Base-by-base conservation (phyloP, 129 eudicot genomes). In the Helichrysum umbraculigerum region DNA sequence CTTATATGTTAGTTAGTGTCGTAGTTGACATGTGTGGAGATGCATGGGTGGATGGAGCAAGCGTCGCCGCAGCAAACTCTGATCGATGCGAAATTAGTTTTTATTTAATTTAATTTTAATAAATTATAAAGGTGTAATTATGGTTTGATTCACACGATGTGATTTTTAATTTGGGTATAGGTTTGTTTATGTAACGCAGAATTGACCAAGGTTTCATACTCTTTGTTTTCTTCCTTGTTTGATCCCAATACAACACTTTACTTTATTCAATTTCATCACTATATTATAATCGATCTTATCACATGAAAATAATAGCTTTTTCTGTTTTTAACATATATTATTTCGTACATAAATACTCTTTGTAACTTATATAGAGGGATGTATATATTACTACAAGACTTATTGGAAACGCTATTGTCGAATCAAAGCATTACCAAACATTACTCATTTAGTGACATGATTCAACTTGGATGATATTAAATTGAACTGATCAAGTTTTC, bases 61-160 rank as follows among this genome's bases (percentile, higher is more conserved):
- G 83, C 89, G 85, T 86, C 89, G 87, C 86, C 89, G 86, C 80
- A 79, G 86, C 87, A 79, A 79, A 77, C 82, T 86, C 85, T 72
- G 64, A 47, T 47, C 54, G 54, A 72, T 68, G 73, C 34, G 37
- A 37, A 29, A 37, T 35, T 77, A 44, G n/a, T 56, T 47, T 47
- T 47, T 47, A 47, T 47, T 47, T 47, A 14, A 41, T 41, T 14
- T 25, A 25, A 25, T 25, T 41, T 14, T 14, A 47, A 47, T 47
- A 47, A 47, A 47, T 47, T 47, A 47, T 62, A 77, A 41, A 25
- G 7, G 14, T 62, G 63, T 63, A 20, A 41, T 57, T 54, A 67
- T 21, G 6, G 66, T 56, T 68, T 77, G 60, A 57, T 77, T 22
- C 69, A 29, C 32, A 60, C 82, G 54, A 78, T 69, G 77, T 78